Percentiles rank a stretch among this genome's conserved stretches.
Conservation (phyloP, 1,139 yeast genomes). For the Yamadazyma atmosphaerica region DNA sequence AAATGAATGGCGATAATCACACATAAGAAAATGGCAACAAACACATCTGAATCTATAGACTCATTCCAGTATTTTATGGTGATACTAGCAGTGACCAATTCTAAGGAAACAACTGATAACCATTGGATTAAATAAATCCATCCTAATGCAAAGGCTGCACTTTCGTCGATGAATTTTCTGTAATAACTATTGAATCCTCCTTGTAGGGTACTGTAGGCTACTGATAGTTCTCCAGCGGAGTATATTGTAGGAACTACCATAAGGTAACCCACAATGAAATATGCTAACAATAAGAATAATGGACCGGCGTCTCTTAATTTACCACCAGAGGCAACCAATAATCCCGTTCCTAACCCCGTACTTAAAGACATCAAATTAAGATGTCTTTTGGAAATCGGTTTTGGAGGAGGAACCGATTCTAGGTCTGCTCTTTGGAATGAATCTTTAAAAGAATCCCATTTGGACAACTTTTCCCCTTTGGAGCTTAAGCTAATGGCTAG, state of each 20-base stretch:
- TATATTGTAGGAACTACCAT: conserved; percentile 39
- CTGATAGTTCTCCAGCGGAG: conserved; percentile 36
- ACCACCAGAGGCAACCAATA: conserved; percentile 36
- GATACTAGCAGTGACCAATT: conserved; percentile 38
- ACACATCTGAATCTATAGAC: conserved; percentile 35
- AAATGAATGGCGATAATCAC: conserved; percentile 35
- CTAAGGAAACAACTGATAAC: conserved; percentile 35
- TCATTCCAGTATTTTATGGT: conserved; percentile 35
- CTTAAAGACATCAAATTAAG: conserved; percentile 34
- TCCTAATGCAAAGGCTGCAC: conserved; percentile 37
- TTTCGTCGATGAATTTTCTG: conserved; percentile 33
- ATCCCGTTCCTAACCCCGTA: conserved; percentile 39
- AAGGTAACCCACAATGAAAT: conserved; percentile 31
- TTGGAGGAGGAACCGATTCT: conserved; percentile 16
- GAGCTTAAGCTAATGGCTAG: conserved; percentile 9
- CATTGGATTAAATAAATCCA: conserved; percentile 40
- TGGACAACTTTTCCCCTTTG: neutral
- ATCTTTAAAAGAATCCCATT: conserved; percentile 17
- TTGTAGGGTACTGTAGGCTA: conserved; percentile 31
- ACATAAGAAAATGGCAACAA: conserved; percentile 40
- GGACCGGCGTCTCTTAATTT: conserved; percentile 38
- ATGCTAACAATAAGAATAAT: conserved; percentile 32
- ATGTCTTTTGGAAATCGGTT: conserved; percentile 25
- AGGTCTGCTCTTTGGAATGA: conserved; percentile 20
- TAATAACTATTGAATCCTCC: conserved; percentile 40